Percentiles rank a stretch among this genome's conserved stretches.
These are phyloP conservation scores for Williopsis jadinii DNA, from an alignment of 1,139 yeast genomes.

Conservation along the genomic window DNA sequence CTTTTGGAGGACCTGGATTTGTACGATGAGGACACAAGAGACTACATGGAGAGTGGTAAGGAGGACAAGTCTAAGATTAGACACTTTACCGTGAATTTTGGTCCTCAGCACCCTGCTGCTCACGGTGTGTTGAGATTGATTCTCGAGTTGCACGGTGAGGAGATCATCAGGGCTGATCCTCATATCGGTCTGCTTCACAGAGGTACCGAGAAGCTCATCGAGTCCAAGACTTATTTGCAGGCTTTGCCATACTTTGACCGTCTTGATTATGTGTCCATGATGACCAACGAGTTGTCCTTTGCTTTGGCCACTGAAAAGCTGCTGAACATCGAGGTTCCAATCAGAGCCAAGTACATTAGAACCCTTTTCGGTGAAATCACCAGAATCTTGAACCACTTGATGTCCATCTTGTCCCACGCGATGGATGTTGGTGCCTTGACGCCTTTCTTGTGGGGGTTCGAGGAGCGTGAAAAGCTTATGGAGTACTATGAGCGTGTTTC, in stretches of 20 bases:
- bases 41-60: slow-evolving; percentile 10
- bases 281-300: slow-evolving; percentile 88
- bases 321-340: slow-evolving; percentile 77
- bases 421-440: slow-evolving; percentile 96
- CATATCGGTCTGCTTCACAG: slow-evolving; percentile 84
- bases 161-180: slow-evolving; percentile 80
- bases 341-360: slow-evolving; percentile 79
- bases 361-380: slow-evolving; percentile 87
- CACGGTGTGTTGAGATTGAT: slow-evolving; percentile 88
- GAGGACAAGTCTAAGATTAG: slow-evolving; percentile 48
- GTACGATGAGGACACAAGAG: slow-evolving; percentile 15
- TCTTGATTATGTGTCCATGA: slow-evolving; percentile 84
- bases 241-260: slow-evolving; percentile 88
- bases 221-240: slow-evolving; percentile 76
- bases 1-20: slow-evolving; percentile 17
- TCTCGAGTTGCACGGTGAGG: slow-evolving; percentile 84
- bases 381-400: slow-evolving; percentile 74
- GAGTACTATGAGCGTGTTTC: slow-evolving; percentile 89
- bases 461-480: slow-evolving; percentile 90
- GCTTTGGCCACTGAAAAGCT: slow-evolving; percentile 81
- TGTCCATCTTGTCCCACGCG: slow-evolving; percentile 84
- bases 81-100: slow-evolving; percentile 85
- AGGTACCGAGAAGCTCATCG: slow-evolving; percentile 86
- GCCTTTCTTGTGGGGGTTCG: slow-evolving; percentile 92
- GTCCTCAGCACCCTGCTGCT: slow-evolving; percentile 95